A percentile compares a stretch with the other conserved stretches of the same genome.
Evolutionary conservation across 2,329 filamentous ascomycete species (phyloP).

Genomic region (Diaporthe caulivora): DNA sequence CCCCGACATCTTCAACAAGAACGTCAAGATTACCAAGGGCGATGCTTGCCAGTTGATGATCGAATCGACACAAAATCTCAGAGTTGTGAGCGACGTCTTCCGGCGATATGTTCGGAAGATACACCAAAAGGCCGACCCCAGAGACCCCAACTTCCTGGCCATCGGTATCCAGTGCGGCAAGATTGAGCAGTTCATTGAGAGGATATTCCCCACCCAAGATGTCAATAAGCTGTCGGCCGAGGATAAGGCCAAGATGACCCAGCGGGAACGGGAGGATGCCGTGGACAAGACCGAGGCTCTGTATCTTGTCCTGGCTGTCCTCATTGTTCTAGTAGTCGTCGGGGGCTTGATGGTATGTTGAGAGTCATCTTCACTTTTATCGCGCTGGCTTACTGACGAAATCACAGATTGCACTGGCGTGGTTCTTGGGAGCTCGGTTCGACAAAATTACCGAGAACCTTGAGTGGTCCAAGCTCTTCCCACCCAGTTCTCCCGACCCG

Average conservation of each 20-base stretch:
- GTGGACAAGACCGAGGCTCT: constrained; percentile 69
- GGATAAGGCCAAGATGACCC: constrained; percentile 49
- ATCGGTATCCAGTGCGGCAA: constrained; percentile 93
- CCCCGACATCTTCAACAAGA: constrained; percentile 83
- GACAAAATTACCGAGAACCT: constrained; percentile 75
- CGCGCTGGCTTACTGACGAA: not conserved
- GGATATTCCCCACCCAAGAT: constrained; percentile 88
- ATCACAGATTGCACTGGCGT: constrained; percentile 79
- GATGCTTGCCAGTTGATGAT: constrained; percentile 92
- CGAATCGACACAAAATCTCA: constrained; percentile 91
- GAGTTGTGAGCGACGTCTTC: constrained; percentile 85
- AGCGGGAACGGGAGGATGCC: constrained; percentile 53
- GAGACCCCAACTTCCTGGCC: constrained; percentile 90
- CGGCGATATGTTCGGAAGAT: constrained; percentile 82
- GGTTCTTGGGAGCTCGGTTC: constrained; percentile 84
- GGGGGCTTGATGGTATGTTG: constrained; percentile 83
- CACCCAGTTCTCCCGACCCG: constrained; percentile 36
- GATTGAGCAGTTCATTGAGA: constrained; percentile 96
- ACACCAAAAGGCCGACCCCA: constrained; percentile 92
- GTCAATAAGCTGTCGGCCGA: constrained; percentile 67
- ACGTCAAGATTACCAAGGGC: constrained; percentile 97
- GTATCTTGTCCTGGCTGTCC: constrained; percentile 75
- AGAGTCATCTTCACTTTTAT: constrained; percentile 40
- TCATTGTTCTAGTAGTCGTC: constrained; percentile 78
- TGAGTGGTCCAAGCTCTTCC: constrained; percentile 41